phyloP scores from a whole-genome alignment of 2,329 filamentous ascomycete species.

The Pseudonectria buxi region DNA sequence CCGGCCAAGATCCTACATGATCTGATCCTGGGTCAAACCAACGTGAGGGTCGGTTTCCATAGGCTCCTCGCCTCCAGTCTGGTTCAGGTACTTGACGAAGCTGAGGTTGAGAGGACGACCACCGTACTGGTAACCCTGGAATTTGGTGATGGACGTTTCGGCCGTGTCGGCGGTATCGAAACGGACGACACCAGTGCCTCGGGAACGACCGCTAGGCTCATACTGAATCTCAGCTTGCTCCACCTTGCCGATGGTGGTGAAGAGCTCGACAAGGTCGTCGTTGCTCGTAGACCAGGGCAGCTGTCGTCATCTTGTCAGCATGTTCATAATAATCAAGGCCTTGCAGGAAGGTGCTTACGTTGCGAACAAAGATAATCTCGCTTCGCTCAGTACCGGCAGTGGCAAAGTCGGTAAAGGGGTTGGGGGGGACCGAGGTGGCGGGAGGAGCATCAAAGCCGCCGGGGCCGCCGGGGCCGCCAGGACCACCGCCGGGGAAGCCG shows the following conservation, averaged over 20 bases:
- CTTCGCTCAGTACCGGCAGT: constrained; percentile 78
- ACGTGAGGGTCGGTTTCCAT: constrained; percentile 78
- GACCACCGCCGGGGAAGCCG: constrained; percentile 35
- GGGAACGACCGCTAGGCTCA: constrained; percentile 89
- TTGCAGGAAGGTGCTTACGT: constrained; percentile 55
- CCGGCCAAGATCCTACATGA: constrained; percentile 59
- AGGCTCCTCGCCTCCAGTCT: constrained; percentile 51
- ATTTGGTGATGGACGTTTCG: constrained; percentile 92
- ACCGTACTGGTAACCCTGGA: constrained; percentile 95
- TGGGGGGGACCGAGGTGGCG: constrained; percentile 53
- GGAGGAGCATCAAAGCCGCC: constrained; percentile 47
- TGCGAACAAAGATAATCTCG: constrained; percentile 89
- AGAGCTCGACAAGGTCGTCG: constrained; percentile 91
- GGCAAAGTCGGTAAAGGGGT: constrained; percentile 90
- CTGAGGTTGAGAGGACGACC: constrained; percentile 87
- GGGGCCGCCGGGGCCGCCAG: constrained; percentile 41
- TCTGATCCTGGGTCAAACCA: constrained; percentile 91
- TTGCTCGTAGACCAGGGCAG: constrained; percentile 99
- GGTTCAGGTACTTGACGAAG: constrained; percentile 86
- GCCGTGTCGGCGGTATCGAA: constrained; percentile 80
- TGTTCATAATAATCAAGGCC: background rate
- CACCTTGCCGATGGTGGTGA: constrained; percentile 96
- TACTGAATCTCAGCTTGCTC: constrained; percentile 99
- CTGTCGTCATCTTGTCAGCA: constrained; percentile 40
- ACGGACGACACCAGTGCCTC: constrained; percentile 92